Evolutionary conservation across 2,329 filamentous ascomycete genomes (phyloP).

Genomic region (Microdochium paspali): DNA sequence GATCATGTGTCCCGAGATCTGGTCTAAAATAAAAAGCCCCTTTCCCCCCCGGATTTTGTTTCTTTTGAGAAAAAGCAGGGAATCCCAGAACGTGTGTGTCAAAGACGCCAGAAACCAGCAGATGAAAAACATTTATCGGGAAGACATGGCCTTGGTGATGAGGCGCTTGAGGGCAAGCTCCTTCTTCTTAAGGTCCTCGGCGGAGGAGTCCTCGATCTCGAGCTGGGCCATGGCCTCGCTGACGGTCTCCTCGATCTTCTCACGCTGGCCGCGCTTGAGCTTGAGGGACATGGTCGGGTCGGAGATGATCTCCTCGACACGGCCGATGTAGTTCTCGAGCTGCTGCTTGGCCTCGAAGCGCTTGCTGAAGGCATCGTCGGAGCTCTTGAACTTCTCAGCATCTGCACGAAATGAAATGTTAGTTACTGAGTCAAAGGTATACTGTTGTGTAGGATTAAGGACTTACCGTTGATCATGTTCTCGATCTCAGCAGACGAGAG

Average conservation of each 20-base stretch:
- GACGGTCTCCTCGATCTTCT: slow-evolving; percentile 97
- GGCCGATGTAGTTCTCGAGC: slow-evolving; percentile 97
- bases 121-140: slow-evolving; percentile 50
- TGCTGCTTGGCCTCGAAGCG: slow-evolving; percentile 98
- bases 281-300: slow-evolving; percentile 94
- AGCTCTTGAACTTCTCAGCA: slow-evolving; percentile 97
- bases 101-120: slow-evolving; percentile 1
- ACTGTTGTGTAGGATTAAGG: too few species aligned
- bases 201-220: slow-evolving; percentile 83
- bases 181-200: slow-evolving; percentile 99
- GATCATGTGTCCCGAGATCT: slow-evolving; percentile 1
- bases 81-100: not conserved
- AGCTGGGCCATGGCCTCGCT: slow-evolving; percentile 96
- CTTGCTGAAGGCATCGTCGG: slow-evolving; percentile 98
- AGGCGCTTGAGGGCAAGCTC: slow-evolving; percentile 95
- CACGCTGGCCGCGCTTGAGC: slow-evolving; percentile 98
- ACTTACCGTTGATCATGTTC: slow-evolving; percentile 82
- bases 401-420: too few species aligned
- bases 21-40: not conserved
- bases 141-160: slow-evolving; percentile 97
- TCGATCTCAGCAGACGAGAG: slow-evolving; percentile 91
- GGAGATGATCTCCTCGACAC: slow-evolving; percentile 97
- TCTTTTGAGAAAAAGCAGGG: not conserved
- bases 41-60: not conserved
- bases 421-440: too few species aligned